Conservation (phyloP, 768 basidiomycete genomes). For the Guyanaporus albipodus region DNA sequence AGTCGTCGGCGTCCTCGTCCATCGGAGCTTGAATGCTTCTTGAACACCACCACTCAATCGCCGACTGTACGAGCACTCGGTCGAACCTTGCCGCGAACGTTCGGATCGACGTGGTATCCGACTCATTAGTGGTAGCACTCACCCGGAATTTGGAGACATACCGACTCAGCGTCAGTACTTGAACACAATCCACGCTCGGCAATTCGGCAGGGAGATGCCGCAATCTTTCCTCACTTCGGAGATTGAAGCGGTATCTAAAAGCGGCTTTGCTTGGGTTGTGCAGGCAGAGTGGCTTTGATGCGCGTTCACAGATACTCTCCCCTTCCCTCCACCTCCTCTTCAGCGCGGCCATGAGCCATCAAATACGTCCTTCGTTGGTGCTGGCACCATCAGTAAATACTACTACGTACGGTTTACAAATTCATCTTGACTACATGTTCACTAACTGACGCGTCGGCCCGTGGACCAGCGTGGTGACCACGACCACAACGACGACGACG, state of each 20-base stretch:
- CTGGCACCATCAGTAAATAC: constrained; percentile 83
- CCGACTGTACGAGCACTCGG: no score
- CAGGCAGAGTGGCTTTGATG: constrained; percentile 32
- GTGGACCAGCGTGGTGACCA: constrained; percentile 70
- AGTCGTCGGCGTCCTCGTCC: background rate
- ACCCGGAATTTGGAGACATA: no score
- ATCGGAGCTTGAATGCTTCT: constrained; percentile 1
- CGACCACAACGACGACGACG: constrained; percentile 86
- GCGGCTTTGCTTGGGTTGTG: constrained; percentile 28
- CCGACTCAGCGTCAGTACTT: background rate
- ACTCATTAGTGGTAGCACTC: no score
- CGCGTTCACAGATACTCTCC: constrained; percentile 25
- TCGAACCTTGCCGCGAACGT: no score
- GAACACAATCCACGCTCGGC: constrained; percentile 17
- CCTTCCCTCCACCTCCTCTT: constrained; percentile 24
- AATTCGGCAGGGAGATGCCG: constrained; percentile 22
- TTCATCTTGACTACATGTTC: background rate
- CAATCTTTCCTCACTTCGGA: constrained; percentile 8
- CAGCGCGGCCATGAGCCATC: constrained; percentile 52
- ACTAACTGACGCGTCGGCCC: constrained; percentile 22
- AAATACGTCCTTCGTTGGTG: constrained; percentile 61
- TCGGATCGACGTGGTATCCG: no score
- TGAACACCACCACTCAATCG: background rate
- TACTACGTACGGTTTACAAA: constrained; percentile 57
- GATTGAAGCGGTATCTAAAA: constrained; percentile 26